These are phyloP conservation scores for Tetrapisispora fleetii DNA, from an alignment of 805 yeast species.

Conservation along the genomic window DNA sequence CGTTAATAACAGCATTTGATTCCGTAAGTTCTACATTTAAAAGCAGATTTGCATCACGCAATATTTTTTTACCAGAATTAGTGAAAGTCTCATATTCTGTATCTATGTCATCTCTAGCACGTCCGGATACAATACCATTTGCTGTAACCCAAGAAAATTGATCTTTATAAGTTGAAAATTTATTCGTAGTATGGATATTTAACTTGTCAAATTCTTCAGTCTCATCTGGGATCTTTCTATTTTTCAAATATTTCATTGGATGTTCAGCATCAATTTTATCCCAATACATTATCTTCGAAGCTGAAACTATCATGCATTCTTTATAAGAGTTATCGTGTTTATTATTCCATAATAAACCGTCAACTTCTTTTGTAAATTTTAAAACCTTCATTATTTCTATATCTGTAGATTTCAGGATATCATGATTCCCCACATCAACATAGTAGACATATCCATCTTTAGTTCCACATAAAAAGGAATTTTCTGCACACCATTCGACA, in stretches of 20 bases:
- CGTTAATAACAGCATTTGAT: conserved; percentile 26
- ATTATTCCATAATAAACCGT: conserved; percentile 17
- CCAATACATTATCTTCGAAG: conserved; percentile 18
- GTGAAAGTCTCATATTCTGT: conserved; percentile 6
- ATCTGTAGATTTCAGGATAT: neutral
- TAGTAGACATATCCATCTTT: conserved; percentile 11
- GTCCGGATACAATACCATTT: conserved; percentile 39
- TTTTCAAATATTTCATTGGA: conserved; percentile 13
- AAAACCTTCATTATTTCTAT: conserved; percentile 4
- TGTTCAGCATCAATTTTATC: conserved; percentile 2
- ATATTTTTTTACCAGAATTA: conserved; percentile 4
- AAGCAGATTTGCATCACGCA: conserved; percentile 32
- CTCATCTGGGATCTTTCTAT: conserved; percentile 24
- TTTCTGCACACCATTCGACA: conserved; percentile 15
- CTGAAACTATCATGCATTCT: conserved; percentile 15
- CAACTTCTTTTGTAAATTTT: conserved; percentile 12
- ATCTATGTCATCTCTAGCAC: conserved; percentile 12
- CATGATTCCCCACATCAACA: conserved; percentile 5
- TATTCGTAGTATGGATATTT: conserved; percentile 26
- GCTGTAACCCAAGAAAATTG: conserved; percentile 40
- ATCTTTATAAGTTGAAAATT: conserved; percentile 21
- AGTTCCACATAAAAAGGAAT: conserved; percentile 17
- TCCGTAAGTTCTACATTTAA: conserved; percentile 34
- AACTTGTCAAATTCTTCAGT: conserved; percentile 31
- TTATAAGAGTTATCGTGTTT: neutral